Base-by-base conservation (phyloP, 169 alveolate species). In the Eimeria necatrix region DNA sequence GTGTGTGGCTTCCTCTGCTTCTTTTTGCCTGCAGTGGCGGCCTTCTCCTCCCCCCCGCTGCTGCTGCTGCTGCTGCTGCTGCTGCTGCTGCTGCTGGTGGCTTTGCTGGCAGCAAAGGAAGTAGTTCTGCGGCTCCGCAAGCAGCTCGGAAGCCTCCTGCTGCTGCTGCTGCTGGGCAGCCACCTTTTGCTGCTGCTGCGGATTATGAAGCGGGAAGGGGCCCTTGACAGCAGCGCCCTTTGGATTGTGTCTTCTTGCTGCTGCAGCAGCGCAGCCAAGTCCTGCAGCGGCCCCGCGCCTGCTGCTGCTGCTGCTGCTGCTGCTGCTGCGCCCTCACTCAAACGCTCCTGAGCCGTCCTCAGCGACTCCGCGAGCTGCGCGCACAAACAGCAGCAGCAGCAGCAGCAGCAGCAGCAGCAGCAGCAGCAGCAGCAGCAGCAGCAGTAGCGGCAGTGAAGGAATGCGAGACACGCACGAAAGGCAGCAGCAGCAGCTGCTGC, bases 341-440 rank as follows among this genome's bases (percentile, higher is more conserved):
- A 8, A 68, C 16, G 78, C 26, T 68, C 78, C 6, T n/a, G 78
- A 6, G 78, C 78, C 20, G 26, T n/a, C 46, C 26, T 68, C 20
- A 68, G 26, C 10, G 78, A 68, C 78, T 68, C 26, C 78, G 78
- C 78, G 26, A 68, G 78, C 78, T 68, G 78, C 18, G 26, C 26
- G 26, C 64, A 9, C 20, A 9, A 53, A 53, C 7, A 7, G 64
- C 64, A 53, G 64, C 64, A 53, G 64, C 20, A 14, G 64, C 20
- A 53, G 20, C 64, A 9, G 64, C 64, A 53, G 64, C 64, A 53
- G 64, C 64, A 53, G 64, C 64, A 53, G 64, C 64, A 53, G 64
- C 64, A 53, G n/a, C n/a, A n/a, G n/a, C n/a, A n/a, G n/a, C n/a
- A n/a, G n/a, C n/a, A n/a, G n/a, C n/a, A n/a, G n/a, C n/a, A n/a